Evolutionary conservation across 2,329 filamentous ascomycete species (phyloP).

Genomic region (Colletotrichum cereale): DNA sequence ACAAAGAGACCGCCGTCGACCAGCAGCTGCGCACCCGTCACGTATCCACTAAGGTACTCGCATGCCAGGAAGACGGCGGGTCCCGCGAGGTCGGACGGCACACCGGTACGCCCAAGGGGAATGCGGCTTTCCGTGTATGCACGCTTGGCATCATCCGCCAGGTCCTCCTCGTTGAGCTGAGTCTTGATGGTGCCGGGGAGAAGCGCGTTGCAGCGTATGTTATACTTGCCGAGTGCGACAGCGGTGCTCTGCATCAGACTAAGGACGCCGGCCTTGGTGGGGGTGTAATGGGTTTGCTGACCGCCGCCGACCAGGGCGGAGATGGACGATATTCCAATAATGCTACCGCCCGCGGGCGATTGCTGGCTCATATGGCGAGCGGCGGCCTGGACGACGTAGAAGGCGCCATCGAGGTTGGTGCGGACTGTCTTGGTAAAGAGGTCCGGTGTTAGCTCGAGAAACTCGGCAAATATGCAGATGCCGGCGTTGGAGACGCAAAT

Average conservation of each 20-base stretch:
- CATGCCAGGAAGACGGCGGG: slow-evolving; percentile 88
- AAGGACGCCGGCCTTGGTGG: slow-evolving; percentile 86
- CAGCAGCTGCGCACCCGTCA: slow-evolving; percentile 84
- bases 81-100: slow-evolving; percentile 80
- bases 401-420: slow-evolving; percentile 90
- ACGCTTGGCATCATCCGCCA: slow-evolving; percentile 79
- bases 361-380: slow-evolving; percentile 83
- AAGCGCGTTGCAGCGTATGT: slow-evolving; percentile 85
- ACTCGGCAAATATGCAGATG: slow-evolving; percentile 89
- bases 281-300: slow-evolving; percentile 86
- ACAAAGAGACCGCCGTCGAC: slow-evolving; percentile 93
- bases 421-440: slow-evolving; percentile 79
- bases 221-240: slow-evolving; percentile 80
- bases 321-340: slow-evolving; percentile 82
- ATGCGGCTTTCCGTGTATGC: slow-evolving; percentile 85
- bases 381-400: slow-evolving; percentile 87
- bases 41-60: slow-evolving; percentile 82
- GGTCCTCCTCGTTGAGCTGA: slow-evolving; percentile 85
- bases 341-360: slow-evolving; percentile 77
- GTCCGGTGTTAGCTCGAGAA: slow-evolving; percentile 78
- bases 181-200: slow-evolving; percentile 87
- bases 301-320: slow-evolving; percentile 83
- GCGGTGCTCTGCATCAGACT: slow-evolving; percentile 88
- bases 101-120: slow-evolving; percentile 80
- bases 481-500: slow-evolving; percentile 92